Evolutionary conservation across 306 rosid species (phyloP).

Genomic region (Acmispon strigosus): DNA sequence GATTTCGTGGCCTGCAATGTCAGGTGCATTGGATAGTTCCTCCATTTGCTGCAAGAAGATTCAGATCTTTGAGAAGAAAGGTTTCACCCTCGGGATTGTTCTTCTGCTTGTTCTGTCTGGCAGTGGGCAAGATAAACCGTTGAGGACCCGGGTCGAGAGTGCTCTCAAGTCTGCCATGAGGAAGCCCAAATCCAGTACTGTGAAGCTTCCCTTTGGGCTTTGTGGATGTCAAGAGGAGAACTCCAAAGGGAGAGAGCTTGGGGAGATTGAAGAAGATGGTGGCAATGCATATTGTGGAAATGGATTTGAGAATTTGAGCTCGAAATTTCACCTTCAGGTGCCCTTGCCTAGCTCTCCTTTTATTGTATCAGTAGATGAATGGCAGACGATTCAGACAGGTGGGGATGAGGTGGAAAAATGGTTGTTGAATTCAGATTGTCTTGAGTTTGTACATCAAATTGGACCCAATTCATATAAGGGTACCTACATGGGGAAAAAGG

Average conservation of each 20-base stretch:
- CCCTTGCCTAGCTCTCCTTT: constrained; percentile 59
- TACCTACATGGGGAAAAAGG: constrained; percentile 63
- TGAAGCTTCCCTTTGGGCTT: constrained; percentile 80
- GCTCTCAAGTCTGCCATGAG: constrained; percentile 64
- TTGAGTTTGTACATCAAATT: constrained; percentile 62
- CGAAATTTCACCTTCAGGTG: constrained; percentile 44
- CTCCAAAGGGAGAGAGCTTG: constrained; percentile 53
- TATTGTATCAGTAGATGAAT: constrained; percentile 68
- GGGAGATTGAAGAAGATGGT: constrained; percentile 62
- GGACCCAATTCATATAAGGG: constrained; percentile 76
- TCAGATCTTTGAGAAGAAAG: constrained; percentile 85
- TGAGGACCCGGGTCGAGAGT: constrained; percentile 56
- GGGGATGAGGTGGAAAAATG: constrained; percentile 60
- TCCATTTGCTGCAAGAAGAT: constrained; percentile 79
- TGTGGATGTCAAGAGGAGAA: constrained; percentile 94
- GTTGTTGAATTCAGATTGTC: constrained; percentile 68
- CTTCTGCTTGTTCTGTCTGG: constrained; percentile 51
- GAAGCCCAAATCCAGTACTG: constrained; percentile 55
- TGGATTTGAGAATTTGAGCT: constrained; percentile 41
- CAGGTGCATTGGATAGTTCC: constrained; percentile 53
- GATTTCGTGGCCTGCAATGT: constrained; percentile 76
- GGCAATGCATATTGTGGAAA: constrained; percentile 41
- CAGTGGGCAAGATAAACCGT: constrained; percentile 48
- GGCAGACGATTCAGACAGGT: constrained; percentile 69
- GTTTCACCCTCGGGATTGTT: constrained; percentile 64